Evolutionary conservation across 2,329 filamentous ascomycete species (phyloP).

Genomic region (Arthrobotrys sinensis): DNA sequence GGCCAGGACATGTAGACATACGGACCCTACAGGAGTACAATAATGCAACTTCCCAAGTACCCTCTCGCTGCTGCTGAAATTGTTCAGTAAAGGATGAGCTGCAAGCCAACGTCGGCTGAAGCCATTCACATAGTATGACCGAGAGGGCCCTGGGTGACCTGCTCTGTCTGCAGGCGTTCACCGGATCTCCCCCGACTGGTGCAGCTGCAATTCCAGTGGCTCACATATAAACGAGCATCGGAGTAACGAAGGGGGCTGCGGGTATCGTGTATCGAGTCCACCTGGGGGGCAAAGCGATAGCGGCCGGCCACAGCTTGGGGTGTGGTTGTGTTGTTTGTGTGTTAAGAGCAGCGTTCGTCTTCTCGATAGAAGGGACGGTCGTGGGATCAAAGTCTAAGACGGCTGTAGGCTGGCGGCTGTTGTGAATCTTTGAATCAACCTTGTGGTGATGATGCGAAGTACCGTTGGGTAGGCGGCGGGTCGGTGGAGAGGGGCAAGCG

Average conservation of each 20-base stretch:
- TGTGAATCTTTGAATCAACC: slow-evolving; percentile 11
- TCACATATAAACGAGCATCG: slow-evolving; percentile 38
- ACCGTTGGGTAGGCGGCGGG: slow-evolving; percentile 13
- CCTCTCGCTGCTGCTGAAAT: background rate
- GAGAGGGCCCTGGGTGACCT: slow-evolving; percentile 20
- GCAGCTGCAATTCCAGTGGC: slow-evolving; percentile 13
- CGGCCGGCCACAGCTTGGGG: slow-evolving; percentile 9
- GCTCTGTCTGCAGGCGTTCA: slow-evolving; percentile 19
- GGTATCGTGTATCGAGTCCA: slow-evolving; percentile 19
- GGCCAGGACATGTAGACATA: slow-evolving; percentile 12
- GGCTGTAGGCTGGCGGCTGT: background rate
- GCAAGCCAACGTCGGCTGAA: slow-evolving; percentile 6
- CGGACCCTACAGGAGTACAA: background rate
- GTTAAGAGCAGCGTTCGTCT: slow-evolving; percentile 9
- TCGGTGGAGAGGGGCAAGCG: slow-evolving; percentile 53
- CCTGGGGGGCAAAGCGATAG: slow-evolving; percentile 18
- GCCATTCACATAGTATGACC: slow-evolving; percentile 28
- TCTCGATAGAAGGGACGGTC: background rate
- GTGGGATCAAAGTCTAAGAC: background rate
- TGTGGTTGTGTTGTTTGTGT: slow-evolving; percentile 24
- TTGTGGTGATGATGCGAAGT: slow-evolving; percentile 10
- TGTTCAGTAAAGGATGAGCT: slow-evolving; percentile 11
- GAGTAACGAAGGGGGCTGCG: background rate
- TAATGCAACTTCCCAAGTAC: background rate
- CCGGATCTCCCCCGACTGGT: slow-evolving; percentile 37